These are phyloP conservation scores for Rhynchospora tenuis DNA, from an alignment of 176 grass and related monocot genomes.

Conservation along the genomic window DNA sequence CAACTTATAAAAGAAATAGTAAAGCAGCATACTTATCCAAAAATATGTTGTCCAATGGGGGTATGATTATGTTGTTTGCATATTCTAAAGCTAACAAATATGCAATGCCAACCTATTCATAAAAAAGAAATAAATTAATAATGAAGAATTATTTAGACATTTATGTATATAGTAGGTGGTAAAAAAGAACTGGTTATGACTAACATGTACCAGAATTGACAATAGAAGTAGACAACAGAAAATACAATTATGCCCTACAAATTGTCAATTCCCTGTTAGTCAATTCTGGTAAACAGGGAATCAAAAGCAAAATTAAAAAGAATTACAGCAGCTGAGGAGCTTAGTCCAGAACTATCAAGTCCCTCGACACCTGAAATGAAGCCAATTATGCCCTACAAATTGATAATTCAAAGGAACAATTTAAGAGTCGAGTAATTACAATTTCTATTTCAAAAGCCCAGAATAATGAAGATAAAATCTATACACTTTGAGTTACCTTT, in stretches of 20 bases:
- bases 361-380: slow-evolving; percentile 84
- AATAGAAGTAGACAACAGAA: not conserved
- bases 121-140: not conserved
- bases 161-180: not conserved
- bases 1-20: not conserved
- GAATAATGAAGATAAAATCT: not conserved
- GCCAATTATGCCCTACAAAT: slow-evolving; percentile 66
- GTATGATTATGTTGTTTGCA: slow-evolving; percentile 53
- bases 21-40: slow-evolving; percentile 71
- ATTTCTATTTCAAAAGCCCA: not conserved
- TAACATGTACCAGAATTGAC: not conserved
- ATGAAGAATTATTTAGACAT: not conserved
- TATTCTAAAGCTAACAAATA: slow-evolving; percentile 90
- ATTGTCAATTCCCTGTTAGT: no score
- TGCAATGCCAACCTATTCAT: slow-evolving; percentile 82
- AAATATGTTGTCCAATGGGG: slow-evolving; percentile 72
- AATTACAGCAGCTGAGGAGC: slow-evolving; percentile 94
- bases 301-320: slow-evolving; percentile 4
- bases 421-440: not conserved
- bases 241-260: no score
- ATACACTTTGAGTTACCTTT: slow-evolving; percentile 51
- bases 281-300: no score
- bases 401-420: not conserved
- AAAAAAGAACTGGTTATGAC: not conserved
- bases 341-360: slow-evolving; percentile 93